Base-by-base conservation (phyloP, 768 basidiomycete genomes). In the Neoboletus brunneissimus region DNA sequence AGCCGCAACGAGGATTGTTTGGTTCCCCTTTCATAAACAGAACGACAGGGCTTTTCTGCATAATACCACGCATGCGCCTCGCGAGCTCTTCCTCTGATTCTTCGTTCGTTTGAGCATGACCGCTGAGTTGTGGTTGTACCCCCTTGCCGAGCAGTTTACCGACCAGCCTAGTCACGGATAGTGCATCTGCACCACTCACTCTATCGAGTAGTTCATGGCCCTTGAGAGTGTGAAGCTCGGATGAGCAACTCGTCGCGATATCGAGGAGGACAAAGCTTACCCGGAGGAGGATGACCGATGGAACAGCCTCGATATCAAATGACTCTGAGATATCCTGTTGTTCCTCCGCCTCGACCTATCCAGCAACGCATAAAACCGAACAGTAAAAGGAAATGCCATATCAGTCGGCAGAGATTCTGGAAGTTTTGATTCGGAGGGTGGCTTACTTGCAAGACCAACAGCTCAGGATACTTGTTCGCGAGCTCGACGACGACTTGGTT, bases 1-100 rank as follows among this genome's bases (percentile, higher is more conserved):
- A 96, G 2, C 92, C 92, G 62, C 93, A 96, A 54, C 87, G 83
- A 7, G 93, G 93, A 2, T 74, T 76, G 32, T 86, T 80, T 0
- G 92, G 91, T 49, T 74, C 79, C 20, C 93, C 93, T 71, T 96
- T 96, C 91, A 96, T 95, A 79, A 95, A 94, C 55, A 95, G 66
- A 27, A 96, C 87, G 12, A 94, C 85, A 22, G 79, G 77, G 72
- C 80, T 82, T 73, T 91, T 83, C 58, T 79, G 81, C 94, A 98
- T 96, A 55, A 99, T 73, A 44, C 57, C 60, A 16, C 72, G 76
- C 66, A 95, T 81, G 48, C 94, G 81, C 42, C 73, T 68, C 16
- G 81, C 77, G 22, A 96, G 80, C 63, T 89, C 79, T 62, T 89
- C 90, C 18, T 77, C 73, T 0, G 84, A 81, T 70, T 92, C 86